These are phyloP conservation scores for Phytophthora tubulina DNA, from an alignment of 352 stramenopile species.

Conservation along the genomic window DNA sequence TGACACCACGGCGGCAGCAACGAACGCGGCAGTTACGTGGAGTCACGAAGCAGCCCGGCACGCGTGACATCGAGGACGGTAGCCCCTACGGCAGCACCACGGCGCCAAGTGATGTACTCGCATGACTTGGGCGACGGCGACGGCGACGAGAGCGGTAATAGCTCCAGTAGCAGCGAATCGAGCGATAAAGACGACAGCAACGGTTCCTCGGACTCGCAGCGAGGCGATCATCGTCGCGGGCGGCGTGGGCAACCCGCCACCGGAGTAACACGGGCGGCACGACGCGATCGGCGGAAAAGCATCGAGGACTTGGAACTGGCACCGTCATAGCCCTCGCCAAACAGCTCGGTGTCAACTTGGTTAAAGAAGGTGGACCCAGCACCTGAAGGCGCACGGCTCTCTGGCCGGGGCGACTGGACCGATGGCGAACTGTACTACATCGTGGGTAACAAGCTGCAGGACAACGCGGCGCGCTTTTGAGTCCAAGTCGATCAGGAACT, in stretches of 20 bases:
- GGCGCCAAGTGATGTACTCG: not conserved
- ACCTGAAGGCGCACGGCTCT: not conserved
- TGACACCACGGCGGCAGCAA: too few relatives aligned
- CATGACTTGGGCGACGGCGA: not conserved
- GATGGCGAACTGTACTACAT: constrained; percentile 7
- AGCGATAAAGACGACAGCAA: not conserved
- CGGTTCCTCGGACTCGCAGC: not conserved
- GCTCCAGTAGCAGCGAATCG: not conserved
- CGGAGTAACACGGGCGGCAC: not conserved
- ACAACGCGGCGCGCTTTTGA: constrained; percentile 1
- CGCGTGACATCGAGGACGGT: too few relatives aligned
- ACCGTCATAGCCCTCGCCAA: not conserved
- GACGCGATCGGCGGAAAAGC: not conserved
- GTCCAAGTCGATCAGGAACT: not conserved
- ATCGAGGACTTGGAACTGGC: constrained; percentile 8
- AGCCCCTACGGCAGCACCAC: not conserved
- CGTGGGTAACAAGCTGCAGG: constrained; percentile 9
- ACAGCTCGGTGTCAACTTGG: constrained; percentile 1
- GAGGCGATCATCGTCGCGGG: not conserved
- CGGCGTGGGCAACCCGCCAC: too few relatives aligned
- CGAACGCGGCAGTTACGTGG: too few relatives aligned
- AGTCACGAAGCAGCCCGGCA: too few relatives aligned
- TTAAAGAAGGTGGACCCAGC: not conserved
- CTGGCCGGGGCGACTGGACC: constrained; percentile 2
- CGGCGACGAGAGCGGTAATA: not conserved